A percentile compares a stretch with the other conserved stretches of the same genome.
Evolutionary conservation across 345 rosid genomes (phyloP).

Genomic region (Eucalyptus sp.): DNA sequence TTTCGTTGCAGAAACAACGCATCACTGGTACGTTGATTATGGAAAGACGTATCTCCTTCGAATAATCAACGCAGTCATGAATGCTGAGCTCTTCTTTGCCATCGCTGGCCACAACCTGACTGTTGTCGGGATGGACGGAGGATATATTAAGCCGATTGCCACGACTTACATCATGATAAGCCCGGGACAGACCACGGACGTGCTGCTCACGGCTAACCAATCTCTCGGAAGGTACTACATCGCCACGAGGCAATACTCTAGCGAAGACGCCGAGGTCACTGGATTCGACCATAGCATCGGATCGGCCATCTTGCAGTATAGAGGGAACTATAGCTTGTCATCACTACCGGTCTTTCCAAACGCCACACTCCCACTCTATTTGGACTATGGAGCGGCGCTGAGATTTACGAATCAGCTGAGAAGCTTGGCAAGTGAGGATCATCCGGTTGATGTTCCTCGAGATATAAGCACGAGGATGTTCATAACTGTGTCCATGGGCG

Average conservation of each 20-base stretch:
- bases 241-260: not conserved
- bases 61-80: constrained; percentile 12
- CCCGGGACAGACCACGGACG: constrained; percentile 22
- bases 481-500: not conserved
- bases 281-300: not conserved
- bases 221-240: not conserved
- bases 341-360: not conserved
- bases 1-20: not conserved
- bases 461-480: not conserved
- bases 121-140: constrained; percentile 17
- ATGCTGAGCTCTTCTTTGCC: constrained; percentile 12
- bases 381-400: not conserved
- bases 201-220: not conserved
- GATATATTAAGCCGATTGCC: constrained; percentile 10
- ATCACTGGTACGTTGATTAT: not conserved
- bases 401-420: not conserved
- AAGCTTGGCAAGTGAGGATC: not conserved
- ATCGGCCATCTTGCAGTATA: not conserved
- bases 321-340: not conserved
- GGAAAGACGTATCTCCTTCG: constrained; percentile 24
- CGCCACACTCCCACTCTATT: not conserved
- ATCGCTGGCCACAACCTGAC: constrained; percentile 14
- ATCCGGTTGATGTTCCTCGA: constrained; percentile 1
- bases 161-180: not conserved
- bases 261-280: not conserved